Base-by-base conservation (phyloP, 352 stramenopile genomes). In the Phytophthora sp. region DNA sequence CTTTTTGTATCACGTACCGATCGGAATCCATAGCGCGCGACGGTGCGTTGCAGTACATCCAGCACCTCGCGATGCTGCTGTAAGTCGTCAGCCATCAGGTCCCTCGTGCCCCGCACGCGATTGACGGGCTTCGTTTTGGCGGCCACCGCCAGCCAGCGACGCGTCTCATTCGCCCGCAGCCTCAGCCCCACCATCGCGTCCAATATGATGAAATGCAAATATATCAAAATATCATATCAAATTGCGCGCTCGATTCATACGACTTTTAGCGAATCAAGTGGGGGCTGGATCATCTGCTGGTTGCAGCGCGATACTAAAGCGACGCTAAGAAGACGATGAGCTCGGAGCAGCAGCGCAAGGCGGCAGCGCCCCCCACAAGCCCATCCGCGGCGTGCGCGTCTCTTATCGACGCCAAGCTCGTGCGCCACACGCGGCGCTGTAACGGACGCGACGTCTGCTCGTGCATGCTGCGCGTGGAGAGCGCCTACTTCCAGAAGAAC, bases 21-120 rank as follows among this genome's bases (percentile, higher is more conserved):
- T 49, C 78, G 80, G 61, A 95, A 96, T 13, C 88, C 88, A 46
- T 95, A 95, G 58, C 84, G 72, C 36, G 76, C 56, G 4, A 90
- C 86, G 0, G 77, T 83, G 4, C 74, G 51, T 57, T 92, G 73
- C 54, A 96, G 72, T 21, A 73, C 46, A 6, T 71, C 61, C 13
- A 92, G 64, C 38, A 95, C 84, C n/a, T 73, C 71, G 30, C 80
- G 76, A 30, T 94, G 84, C 57, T 77, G 73, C 72, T 90, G 74
- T 1, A 80, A 73, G 16, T 92, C 85, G 3, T 90, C 73, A 0
- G 75, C 69, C 46, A 92, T 71, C 54, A 95, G 49, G 27, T 96
- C 88, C 26, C 87, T 76, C 12, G 83, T 96, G 13, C 88, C 88
- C 27, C 88, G 79, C 18, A 96, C 88, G 15, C 85, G 82, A 11